Percentiles rank a stretch among this genome's conserved stretches.
Conservation (phyloP, 345 rosid species). For the Lagerstroemia speciosa region DNA sequence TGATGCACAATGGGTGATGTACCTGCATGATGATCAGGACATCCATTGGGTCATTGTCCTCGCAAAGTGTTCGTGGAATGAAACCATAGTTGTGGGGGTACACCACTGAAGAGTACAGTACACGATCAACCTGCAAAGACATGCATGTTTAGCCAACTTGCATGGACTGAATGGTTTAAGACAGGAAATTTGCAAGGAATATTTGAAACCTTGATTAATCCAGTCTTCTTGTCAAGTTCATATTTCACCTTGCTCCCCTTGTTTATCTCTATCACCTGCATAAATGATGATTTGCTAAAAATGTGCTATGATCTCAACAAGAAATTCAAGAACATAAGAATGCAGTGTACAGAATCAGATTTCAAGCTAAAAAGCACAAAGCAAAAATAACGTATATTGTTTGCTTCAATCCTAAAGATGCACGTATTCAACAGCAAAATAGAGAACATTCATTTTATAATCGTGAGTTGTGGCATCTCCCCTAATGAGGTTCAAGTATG, state of each 20-base stretch:
- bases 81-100: constrained; percentile 99
- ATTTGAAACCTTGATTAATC: constrained; percentile 70
- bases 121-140: constrained; percentile 69
- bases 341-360: neutral
- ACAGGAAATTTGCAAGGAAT: constrained; percentile 1
- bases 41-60: constrained; percentile 95
- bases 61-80: constrained; percentile 95
- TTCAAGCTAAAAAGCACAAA: neutral
- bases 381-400: neutral
- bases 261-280: constrained; percentile 87
- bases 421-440: too few species aligned
- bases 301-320: neutral
- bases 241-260: constrained; percentile 98
- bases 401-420: too few species aligned
- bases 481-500: neutral
- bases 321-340: too few species aligned
- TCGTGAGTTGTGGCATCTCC: neutral
- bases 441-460: too few species aligned
- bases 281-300: neutral
- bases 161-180: constrained; percentile 3
- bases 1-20: constrained; percentile 2
- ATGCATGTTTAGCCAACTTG: constrained; percentile 12
- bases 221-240: constrained; percentile 94
- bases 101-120: constrained; percentile 90
- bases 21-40: constrained; percentile 98